Evolutionary conservation across 2,329 filamentous ascomycete genomes (phyloP).

Genomic region (Pseudogymnoascus sp.): DNA sequence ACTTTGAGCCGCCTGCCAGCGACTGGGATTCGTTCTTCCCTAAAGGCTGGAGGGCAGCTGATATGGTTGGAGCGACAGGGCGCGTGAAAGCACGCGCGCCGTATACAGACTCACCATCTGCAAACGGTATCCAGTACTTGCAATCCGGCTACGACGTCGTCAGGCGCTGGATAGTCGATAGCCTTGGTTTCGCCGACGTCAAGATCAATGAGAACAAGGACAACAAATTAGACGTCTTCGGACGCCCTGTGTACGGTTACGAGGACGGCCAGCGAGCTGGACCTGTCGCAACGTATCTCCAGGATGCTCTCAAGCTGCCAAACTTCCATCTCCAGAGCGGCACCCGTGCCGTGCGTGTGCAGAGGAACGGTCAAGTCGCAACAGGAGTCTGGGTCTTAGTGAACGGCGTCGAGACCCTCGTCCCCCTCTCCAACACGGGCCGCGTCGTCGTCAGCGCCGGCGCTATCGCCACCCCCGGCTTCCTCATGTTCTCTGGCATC

Average conservation of each 20-base stretch:
- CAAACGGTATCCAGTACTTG: conserved; percentile 37
- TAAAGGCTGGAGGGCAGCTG: conserved; percentile 41
- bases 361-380: conserved; percentile 32
- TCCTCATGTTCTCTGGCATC: conserved; percentile 44
- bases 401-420: conserved; percentile 22
- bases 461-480: conserved; percentile 42
- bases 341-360: conserved; percentile 37
- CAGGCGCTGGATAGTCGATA: conserved; percentile 42
- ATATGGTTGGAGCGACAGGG: conserved; percentile 39
- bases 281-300: conserved; percentile 41
- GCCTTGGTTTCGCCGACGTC: conserved; percentile 39
- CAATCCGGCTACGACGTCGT: conserved; percentile 41
- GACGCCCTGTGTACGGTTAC: conserved; percentile 41
- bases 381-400: conserved; percentile 35
- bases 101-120: conserved; percentile 36
- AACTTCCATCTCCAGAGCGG: conserved; percentile 40
- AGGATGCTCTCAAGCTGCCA: conserved; percentile 33
- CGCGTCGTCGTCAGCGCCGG: conserved; percentile 42
- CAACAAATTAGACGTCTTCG: conserved; percentile 41
- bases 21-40: conserved; percentile 45
- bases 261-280: conserved; percentile 42
- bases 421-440: conserved; percentile 18
- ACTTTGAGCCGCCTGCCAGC: conserved; percentile 43
- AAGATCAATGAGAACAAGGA: conserved; percentile 38
- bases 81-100: conserved; percentile 38